Base-by-base conservation (phyloP, 108 stramenopile genomes). In the Cyclotella atomus region DNA sequence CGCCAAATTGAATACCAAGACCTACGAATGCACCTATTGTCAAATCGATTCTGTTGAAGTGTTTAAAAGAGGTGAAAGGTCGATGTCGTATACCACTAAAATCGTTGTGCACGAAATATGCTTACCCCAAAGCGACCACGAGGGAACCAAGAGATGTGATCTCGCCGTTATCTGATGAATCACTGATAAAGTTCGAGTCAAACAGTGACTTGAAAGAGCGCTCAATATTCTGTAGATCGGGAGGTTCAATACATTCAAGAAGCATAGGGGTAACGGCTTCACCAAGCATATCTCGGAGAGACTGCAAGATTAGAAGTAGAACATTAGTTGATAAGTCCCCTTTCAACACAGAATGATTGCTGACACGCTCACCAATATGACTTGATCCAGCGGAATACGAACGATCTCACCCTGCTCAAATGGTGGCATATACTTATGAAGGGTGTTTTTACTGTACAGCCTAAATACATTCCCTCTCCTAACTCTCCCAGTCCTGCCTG, bases 391-490 rank as follows among this genome's bases (percentile, higher is more conserved):
- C 1, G 95, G 95, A 64, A 87, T 87, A 14, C 95, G 79, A 5
- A 71, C 44, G 75, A 96, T 91, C 73, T 96, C 95, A 25, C 92
- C 92, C 29, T 67, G 60, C 32, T 96, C 92, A 78, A 93, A 93
- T 44, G 72, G 76, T 14, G 71, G 62, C 78, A 96, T 87, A 65
- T 89, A 85, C 5, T 85, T 34, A 23, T 87, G 41, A 65, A 77
- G 91, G 34, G 85, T 79, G 3, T 71, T 38, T 24, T 84, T 71
- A 38, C 90, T 87, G 75, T 95, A 98, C 8, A 99, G 79, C 3
- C 96, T 87, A 69, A 91, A 97, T 20, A 96, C 96, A 30, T 78
- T 91, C 1, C 99, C 99, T 16, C 88, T 83, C 4, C 95, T 75
- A 8, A 98, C 88, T 33, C 98, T 78, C 0, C 96, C 95, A 33